Evolutionary conservation across 345 rosid species (phyloP).

Genomic region (Camelina laxa): DNA sequence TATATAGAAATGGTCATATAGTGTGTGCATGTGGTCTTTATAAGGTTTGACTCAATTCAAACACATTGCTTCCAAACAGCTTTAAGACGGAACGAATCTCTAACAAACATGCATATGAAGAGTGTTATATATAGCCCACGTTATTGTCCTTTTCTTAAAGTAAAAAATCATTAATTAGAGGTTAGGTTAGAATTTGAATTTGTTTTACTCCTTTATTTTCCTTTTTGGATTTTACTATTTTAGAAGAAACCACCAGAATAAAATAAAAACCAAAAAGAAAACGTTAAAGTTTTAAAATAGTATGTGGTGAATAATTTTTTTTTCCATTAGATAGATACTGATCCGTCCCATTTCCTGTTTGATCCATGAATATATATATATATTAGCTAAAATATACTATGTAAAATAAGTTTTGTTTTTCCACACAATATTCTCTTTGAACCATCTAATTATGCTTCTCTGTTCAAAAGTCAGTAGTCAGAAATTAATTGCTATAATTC

Average conservation of each 20-base stretch:
- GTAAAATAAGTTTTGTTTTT: not conserved
- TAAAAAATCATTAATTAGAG: slow-evolving; percentile 19
- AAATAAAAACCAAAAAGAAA: slow-evolving; percentile 25
- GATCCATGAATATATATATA: too few relatives aligned
- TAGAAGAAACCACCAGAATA: slow-evolving; percentile 1
- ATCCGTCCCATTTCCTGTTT: slow-evolving; percentile 19
- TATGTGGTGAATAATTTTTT: not conserved
- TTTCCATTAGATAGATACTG: slow-evolving; percentile 9
- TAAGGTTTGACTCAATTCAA: slow-evolving; percentile 28
- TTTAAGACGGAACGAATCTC: slow-evolving; percentile 35
- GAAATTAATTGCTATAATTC: not conserved
- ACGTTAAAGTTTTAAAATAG: slow-evolving; percentile 13
- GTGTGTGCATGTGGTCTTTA: slow-evolving; percentile 12
- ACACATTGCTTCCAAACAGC: slow-evolving; percentile 32
- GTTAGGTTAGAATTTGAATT: slow-evolving; percentile 33
- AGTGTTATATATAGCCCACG: not conserved
- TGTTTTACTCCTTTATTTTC: not conserved
- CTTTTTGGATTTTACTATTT: not conserved
- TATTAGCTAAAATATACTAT: too few relatives aligned
- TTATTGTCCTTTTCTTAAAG: not conserved
- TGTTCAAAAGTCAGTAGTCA: slow-evolving; percentile 5
- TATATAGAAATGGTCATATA: not conserved
- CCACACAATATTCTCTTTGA: not conserved
- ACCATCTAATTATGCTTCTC: not conserved
- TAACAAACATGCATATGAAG: not conserved